A percentile compares a stretch with the other conserved stretches of the same genome.
phyloP scores from a whole-genome alignment of 352 stramenopile species.

The Achlya hypogyna region DNA sequence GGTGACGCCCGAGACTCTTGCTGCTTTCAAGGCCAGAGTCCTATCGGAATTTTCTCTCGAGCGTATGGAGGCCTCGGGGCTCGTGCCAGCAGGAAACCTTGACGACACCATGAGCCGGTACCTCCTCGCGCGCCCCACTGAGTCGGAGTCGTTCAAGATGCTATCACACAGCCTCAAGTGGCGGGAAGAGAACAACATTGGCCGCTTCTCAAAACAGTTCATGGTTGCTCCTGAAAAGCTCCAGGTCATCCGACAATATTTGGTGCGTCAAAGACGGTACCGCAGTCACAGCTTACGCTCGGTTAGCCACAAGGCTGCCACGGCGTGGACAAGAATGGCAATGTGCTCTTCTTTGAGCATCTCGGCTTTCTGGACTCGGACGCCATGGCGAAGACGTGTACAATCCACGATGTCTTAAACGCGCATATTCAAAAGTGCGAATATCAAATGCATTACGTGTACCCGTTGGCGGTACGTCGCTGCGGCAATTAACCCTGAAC shows the following conservation, averaged over 20 bases:
- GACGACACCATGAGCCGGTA: constrained; percentile 10
- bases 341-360: constrained; percentile 9
- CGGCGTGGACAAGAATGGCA: constrained; percentile 17
- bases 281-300: background rate
- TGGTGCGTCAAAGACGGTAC: background rate
- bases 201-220: background rate
- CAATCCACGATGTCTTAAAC: constrained; percentile 2
- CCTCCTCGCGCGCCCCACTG: background rate
- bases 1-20: background rate
- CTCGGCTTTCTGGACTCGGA: constrained; percentile 13
- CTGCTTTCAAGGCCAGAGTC: background rate
- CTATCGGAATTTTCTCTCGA: background rate
- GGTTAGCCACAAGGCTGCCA: constrained; percentile 15
- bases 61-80: background rate
- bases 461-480: background rate
- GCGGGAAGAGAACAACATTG: constrained; percentile 10
- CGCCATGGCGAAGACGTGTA: constrained; percentile 1
- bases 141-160: constrained; percentile 12
- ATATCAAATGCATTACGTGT: constrained; percentile 11
- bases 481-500: background rate
- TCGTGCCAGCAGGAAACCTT: constrained; percentile 3
- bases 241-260: constrained; percentile 1
- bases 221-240: constrained; percentile 4
- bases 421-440: constrained; percentile 20
- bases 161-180: background rate